A percentile compares a stretch with the other conserved stretches of the same genome.
Evolutionary conservation across 129 eudicot genomes (phyloP).

Genomic region (Tagetes patula): DNA sequence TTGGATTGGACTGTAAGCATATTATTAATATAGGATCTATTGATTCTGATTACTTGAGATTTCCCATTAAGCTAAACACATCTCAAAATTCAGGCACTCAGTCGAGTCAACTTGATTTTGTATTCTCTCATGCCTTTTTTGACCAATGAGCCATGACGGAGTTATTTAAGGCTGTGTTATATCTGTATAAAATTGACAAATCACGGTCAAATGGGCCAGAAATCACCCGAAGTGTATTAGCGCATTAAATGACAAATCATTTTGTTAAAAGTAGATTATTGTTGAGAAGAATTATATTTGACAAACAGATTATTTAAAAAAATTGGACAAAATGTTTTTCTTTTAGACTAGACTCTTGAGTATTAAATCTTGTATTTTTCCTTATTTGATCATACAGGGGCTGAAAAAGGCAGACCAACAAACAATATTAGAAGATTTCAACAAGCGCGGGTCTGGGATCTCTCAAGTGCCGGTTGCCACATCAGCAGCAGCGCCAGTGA

Average conservation of each 20-base stretch:
- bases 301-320: slow-evolving; percentile 4
- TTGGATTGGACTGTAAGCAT: background rate
- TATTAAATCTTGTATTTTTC: slow-evolving; percentile 3
- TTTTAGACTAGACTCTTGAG: background rate
- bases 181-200: background rate
- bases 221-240: background rate
- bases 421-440: slow-evolving; percentile 83
- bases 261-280: background rate
- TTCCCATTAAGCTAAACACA: background rate
- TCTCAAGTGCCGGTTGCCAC: slow-evolving; percentile 55
- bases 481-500: slow-evolving; percentile 32
- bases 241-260: background rate
- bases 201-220: background rate
- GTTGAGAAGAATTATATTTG: background rate
- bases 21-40: background rate
- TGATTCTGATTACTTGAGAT: background rate
- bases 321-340: background rate
- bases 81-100: background rate
- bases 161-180: background rate
- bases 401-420: slow-evolving; percentile 89
- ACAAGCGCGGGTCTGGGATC: slow-evolving; percentile 76
- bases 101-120: background rate
- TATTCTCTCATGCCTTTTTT: background rate
- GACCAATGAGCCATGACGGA: background rate
- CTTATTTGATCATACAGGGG: slow-evolving; percentile 51